Evolutionary conservation across 2,329 filamentous ascomycete species (phyloP), one percentile per base, ranked within the genome.

Genomic region (Trichoderma hamatum): DNA sequence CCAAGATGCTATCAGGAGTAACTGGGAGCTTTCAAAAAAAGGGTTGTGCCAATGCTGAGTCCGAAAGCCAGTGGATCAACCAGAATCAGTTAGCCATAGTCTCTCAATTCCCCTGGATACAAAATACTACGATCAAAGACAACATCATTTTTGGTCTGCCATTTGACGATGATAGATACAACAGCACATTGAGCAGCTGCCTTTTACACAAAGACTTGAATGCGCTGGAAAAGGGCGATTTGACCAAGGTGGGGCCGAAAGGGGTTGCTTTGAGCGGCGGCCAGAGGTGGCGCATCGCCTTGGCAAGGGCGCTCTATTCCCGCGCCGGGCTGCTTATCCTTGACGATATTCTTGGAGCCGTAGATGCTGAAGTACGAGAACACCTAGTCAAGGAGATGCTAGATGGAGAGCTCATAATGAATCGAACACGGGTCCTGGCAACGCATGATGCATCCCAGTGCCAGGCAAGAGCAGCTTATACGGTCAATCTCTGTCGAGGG

Each of bases 281-380:
- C 32, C 70, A 77, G 63, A 68, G 73, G 16, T 74, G 75, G 34
- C 72, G 75, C 16, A 69, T 76, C 21, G 73, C 60, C 19, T 21
- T 63, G 24, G 60, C 60, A 19, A 34, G 60, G 14, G 60, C 60
- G 2, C 14, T 63, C 5, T 63, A 63, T 21, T 24, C 60, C 11
- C 30, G 13, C 3, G 14, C 30, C 9, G 1, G n/a, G 1, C 26
- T 63, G 6, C 10, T 63, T 10, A 26, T 63, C 3, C 24, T 51
- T 6, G 60, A 63, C 16, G 60, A 63, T 19, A 26, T 63, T 5
- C 21, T 63, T 2, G 28, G 36, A 16, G 39, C 28, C 16, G 24
- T 63, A 13, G 60, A 63, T 26, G 16, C n/a, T n/a, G n/a, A n/a
- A n/a, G n/a, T n/a, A n/a, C n/a, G n/a, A n/a, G n/a, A n/a, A n/a